These are phyloP conservation scores for Aspergillus floridensis DNA, from an alignment of 2,329 filamentous ascomycete species.

Conservation along the genomic window DNA sequence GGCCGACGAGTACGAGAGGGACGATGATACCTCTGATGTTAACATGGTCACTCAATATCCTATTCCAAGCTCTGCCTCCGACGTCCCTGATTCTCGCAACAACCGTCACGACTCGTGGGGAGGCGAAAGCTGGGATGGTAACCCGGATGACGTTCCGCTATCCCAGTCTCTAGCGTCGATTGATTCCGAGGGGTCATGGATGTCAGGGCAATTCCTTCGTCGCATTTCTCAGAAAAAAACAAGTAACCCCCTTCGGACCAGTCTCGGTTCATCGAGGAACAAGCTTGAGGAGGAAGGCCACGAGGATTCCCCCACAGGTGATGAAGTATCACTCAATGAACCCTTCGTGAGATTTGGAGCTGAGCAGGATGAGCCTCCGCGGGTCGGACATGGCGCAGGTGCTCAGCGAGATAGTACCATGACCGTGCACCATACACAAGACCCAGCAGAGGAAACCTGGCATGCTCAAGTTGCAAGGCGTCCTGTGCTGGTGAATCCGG, in stretches of 20 bases:
- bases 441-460: slow-evolving; percentile 42
- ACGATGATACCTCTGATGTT: slow-evolving; percentile 13
- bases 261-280: slow-evolving; percentile 35
- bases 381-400: slow-evolving; percentile 51
- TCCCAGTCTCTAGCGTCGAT: slow-evolving; percentile 90
- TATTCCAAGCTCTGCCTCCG: slow-evolving; percentile 25
- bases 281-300: slow-evolving; percentile 52
- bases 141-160: slow-evolving; percentile 49
- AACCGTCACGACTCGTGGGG: slow-evolving; percentile 37
- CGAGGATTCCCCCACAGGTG: slow-evolving; percentile 43
- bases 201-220: slow-evolving; percentile 69
- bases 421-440: slow-evolving; percentile 20
- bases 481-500: slow-evolving; percentile 63
- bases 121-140: slow-evolving; percentile 50
- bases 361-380: slow-evolving; percentile 45
- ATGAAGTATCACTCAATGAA: slow-evolving; percentile 72
- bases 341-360: slow-evolving; percentile 62
- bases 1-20: slow-evolving; percentile 12
- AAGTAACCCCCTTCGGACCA: slow-evolving; percentile 39
- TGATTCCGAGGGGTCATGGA: slow-evolving; percentile 94
- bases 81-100: slow-evolving; percentile 29
- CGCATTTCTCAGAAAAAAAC: slow-evolving; percentile 47
- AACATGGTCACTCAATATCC: slow-evolving; percentile 21
- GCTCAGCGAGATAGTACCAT: slow-evolving; percentile 50
- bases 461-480: slow-evolving; percentile 55